A percentile compares a stretch with the other conserved stretches of the same genome.
Evolutionary conservation across 441 rosid species (phyloP).

Genomic region (Pelargonium citronellum): DNA sequence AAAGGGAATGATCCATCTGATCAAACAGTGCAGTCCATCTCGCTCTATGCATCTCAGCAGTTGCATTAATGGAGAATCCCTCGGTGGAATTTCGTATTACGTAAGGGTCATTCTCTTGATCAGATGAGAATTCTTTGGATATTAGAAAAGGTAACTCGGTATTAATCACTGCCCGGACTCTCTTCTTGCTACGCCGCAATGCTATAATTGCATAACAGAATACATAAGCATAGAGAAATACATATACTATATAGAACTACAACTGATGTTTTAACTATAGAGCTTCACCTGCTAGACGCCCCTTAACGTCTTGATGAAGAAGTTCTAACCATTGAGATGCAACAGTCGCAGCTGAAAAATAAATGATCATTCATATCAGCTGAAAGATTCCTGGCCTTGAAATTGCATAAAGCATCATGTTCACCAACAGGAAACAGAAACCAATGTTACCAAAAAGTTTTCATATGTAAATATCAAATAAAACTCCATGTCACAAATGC

Average conservation of each 20-base stretch:
- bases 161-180: conserved; percentile 60
- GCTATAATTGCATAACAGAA: conserved; percentile 46
- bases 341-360: conserved; percentile 69
- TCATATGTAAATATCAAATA: not conserved
- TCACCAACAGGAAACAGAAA: conserved; percentile 13
- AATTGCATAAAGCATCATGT: conserved; percentile 27
- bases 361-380: not conserved
- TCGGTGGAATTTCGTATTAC: conserved; percentile 27
- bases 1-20: conserved; percentile 68
- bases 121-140: conserved; percentile 50
- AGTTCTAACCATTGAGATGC: conserved; percentile 96
- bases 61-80: conserved; percentile 29
- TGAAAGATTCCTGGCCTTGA: conserved; percentile 20
- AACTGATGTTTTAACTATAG: conserved; percentile 9
- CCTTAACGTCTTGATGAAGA: conserved; percentile 81
- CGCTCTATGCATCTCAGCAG: conserved; percentile 45
- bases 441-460: not conserved
- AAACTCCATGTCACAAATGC: not conserved
- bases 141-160: conserved; percentile 71
- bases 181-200: conserved; percentile 67
- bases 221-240: conserved; percentile 11
- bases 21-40: conserved; percentile 71
- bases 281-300: conserved; percentile 68
- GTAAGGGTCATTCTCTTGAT: conserved; percentile 38
- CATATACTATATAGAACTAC: conserved; percentile 1